Evolutionary conservation across 176 grass and related monocot species (phyloP).

Genomic region (Carex littledalei): DNA sequence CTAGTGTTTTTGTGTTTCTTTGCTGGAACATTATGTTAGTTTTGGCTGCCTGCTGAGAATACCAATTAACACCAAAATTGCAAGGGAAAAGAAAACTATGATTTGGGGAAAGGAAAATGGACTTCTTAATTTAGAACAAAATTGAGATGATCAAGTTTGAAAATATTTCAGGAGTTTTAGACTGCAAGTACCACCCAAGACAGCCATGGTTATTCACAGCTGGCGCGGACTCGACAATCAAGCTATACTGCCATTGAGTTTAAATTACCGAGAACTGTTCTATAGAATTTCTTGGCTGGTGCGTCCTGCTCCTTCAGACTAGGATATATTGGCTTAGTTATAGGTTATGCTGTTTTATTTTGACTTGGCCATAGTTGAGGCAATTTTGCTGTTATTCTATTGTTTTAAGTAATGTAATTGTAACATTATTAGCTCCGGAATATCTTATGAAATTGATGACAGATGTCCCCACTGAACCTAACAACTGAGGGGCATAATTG

Average conservation of each 20-base stretch:
- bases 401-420: neutral
- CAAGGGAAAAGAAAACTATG: neutral
- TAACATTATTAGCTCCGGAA: neutral
- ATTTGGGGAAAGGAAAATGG: neutral
- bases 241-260: conserved; percentile 70
- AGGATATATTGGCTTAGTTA: neutral
- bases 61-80: neutral
- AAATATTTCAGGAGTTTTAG: conserved; percentile 54
- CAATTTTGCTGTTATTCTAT: neutral
- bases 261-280: neutral
- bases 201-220: conserved; percentile 95
- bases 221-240: conserved; percentile 65
- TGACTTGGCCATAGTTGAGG: neutral
- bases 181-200: conserved; percentile 89
- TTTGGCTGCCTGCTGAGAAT: neutral
- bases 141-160: neutral
- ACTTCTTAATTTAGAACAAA: neutral
- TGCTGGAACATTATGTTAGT: neutral
- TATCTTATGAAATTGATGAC: too few species aligned
- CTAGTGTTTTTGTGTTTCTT: neutral
- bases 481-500: too few species aligned
- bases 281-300: neutral
- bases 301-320: neutral
- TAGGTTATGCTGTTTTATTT: neutral
- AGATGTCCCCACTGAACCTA: too few species aligned